Conservation (phyloP, 208 protist genomes). For the Wallacemonas collosoma region DNA sequence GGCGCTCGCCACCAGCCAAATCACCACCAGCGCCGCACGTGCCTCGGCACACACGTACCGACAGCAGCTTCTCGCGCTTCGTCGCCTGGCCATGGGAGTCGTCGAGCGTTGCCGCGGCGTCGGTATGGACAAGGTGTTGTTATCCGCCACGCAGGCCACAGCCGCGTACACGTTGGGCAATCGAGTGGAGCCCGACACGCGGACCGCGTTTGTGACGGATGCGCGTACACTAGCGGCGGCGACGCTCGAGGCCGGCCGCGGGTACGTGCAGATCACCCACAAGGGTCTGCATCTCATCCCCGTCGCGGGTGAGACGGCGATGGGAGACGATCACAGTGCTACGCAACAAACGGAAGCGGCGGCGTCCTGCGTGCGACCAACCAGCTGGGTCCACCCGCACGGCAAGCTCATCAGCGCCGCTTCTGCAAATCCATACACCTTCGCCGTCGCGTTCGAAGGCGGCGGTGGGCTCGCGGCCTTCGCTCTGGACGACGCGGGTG, state of each 20-base stretch:
- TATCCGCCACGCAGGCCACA: conserved; percentile 69
- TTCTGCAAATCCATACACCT: conserved; percentile 45
- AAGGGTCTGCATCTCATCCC: conserved; percentile 56
- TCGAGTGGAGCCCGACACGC: conserved; percentile 62
- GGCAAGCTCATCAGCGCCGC: conserved; percentile 76
- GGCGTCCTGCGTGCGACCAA: too few relatives aligned
- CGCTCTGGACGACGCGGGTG: conserved; percentile 59
- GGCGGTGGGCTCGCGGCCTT: conserved; percentile 80
- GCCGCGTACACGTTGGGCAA: conserved; percentile 52
- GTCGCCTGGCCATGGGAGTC: conserved; percentile 10
- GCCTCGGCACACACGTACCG: not conserved
- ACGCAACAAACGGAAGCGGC: conserved; percentile 35
- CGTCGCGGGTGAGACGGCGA: conserved; percentile 2
- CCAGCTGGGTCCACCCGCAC: conserved; percentile 43
- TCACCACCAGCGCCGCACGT: too few relatives aligned
- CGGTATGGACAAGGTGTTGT: conserved; percentile 43
- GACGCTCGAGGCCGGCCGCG: conserved; percentile 63
- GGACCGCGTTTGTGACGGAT: conserved; percentile 52
- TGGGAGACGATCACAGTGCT: not conserved
- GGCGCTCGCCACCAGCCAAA: conserved; percentile 2
- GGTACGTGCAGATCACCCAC: conserved; percentile 80
- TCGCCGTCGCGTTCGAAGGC: conserved; percentile 63
- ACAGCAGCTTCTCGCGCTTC: conserved; percentile 9
- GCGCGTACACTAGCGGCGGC: conserved; percentile 75
- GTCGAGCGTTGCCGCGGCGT: conserved; percentile 12